Percentiles rank a stretch among this genome's conserved stretches.
Conservation (phyloP, 331 rosid genomes). For the Saraca asoca region DNA sequence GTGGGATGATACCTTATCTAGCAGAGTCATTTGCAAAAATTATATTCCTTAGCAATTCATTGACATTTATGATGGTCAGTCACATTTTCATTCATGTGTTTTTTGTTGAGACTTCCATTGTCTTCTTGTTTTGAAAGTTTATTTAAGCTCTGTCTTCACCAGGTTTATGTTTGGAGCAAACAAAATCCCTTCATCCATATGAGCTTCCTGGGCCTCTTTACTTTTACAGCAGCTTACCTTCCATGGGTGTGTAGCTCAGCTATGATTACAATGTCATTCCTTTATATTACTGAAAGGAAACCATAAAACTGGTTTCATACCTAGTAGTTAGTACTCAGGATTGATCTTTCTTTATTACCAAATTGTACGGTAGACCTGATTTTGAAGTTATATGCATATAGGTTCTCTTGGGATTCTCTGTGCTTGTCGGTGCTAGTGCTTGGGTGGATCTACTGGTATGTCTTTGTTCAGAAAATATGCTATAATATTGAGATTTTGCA, state of each 20-base stretch:
- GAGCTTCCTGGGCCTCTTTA: slow-evolving; percentile 95
- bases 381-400: slow-evolving; percentile 29
- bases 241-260: slow-evolving; percentile 75
- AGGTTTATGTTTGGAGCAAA: slow-evolving; percentile 99
- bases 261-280: slow-evolving; percentile 21
- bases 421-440: slow-evolving; percentile 95
- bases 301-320: slow-evolving; percentile 8
- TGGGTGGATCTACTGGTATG: slow-evolving; percentile 96
- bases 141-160: slow-evolving; percentile 33
- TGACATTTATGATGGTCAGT: slow-evolving; percentile 95
- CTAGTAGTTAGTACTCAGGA: background rate
- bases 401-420: slow-evolving; percentile 95
- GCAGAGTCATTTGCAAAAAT: slow-evolving; percentile 85
- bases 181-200: slow-evolving; percentile 94
- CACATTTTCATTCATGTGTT: background rate
- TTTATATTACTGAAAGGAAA: slow-evolving; percentile 5
- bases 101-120: slow-evolving; percentile 14
- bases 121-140: slow-evolving; percentile 3
- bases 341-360: background rate
- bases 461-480: slow-evolving; percentile 22
- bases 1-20: slow-evolving; percentile 94
- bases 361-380: slow-evolving; percentile 22
- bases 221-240: slow-evolving; percentile 93
- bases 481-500: slow-evolving; percentile 13
- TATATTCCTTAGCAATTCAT: slow-evolving; percentile 90